Evolutionary conservation across 1,139 yeast genomes (phyloP).

Genomic region (Entelexis paramagnoliae): DNA sequence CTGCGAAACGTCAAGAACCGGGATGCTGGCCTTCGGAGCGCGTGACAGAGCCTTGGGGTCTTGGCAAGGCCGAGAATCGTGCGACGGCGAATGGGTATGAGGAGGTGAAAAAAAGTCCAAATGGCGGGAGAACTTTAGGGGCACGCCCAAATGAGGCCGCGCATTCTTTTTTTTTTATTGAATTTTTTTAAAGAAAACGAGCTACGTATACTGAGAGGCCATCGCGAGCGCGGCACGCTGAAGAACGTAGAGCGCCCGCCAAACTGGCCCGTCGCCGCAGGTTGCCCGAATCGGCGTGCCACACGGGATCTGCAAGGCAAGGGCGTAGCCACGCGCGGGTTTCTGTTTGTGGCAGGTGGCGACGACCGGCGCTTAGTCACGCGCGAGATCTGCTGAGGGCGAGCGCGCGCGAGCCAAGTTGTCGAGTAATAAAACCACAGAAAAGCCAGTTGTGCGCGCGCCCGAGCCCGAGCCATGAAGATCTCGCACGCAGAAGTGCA

Average conservation of each 20-base stretch:
- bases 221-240: too few relatives aligned
- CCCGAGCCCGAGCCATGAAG: constrained; percentile 12
- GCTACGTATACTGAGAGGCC: too few relatives aligned
- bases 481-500: constrained; percentile 15
- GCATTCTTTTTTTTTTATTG: too few relatives aligned
- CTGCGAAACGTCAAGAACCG: background rate
- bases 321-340: background rate
- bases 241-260: too few relatives aligned
- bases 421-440: too few relatives aligned
- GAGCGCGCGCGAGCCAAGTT: too few relatives aligned
- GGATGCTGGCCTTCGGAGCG: background rate
- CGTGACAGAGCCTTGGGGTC: background rate
- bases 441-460: too few relatives aligned
- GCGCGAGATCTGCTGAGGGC: too few relatives aligned
- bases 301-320: background rate
- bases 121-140: background rate
- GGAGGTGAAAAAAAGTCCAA: constrained; percentile 5
- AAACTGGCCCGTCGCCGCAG: too few relatives aligned
- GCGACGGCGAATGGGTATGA: background rate
- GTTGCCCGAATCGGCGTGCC: too few relatives aligned
- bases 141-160: too few relatives aligned
- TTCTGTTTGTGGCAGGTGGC: background rate
- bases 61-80: constrained; percentile 4
- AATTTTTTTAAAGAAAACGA: too few relatives aligned
- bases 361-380: background rate